Conservation (phyloP, 2,329 filamentous ascomycete species). For the Grosmannia clavigera region DNA sequence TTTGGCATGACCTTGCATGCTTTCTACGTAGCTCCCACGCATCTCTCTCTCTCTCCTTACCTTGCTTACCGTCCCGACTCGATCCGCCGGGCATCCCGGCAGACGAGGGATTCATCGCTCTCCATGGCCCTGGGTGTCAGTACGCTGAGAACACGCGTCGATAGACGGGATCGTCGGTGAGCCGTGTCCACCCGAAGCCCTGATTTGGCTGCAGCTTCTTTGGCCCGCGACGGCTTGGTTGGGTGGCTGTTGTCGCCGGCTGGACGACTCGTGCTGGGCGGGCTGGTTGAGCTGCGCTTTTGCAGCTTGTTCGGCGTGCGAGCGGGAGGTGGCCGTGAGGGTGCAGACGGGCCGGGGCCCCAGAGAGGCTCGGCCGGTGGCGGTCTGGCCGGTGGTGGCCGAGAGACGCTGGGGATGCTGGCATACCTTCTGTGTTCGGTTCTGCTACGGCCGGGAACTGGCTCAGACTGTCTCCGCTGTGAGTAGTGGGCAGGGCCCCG, state of each 20-base stretch:
- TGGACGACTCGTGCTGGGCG: background rate
- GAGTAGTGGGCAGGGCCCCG: too few relatives aligned
- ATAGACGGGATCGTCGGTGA: background rate
- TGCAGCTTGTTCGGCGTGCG: background rate
- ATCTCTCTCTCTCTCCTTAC: too few relatives aligned
- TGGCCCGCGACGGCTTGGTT: background rate
- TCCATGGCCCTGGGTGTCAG: background rate
- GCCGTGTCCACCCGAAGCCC: background rate
- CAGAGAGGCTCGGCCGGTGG: background rate
- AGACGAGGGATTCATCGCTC: constrained; percentile 7
- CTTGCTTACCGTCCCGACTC: background rate
- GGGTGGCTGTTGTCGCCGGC: background rate
- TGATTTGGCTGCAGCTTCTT: background rate
- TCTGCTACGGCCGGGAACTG: too few relatives aligned
- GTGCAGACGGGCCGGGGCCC: too few relatives aligned
- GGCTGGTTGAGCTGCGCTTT: background rate
- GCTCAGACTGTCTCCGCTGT: too few relatives aligned
- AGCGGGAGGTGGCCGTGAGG: background rate
- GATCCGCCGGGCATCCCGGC: constrained; percentile 2
- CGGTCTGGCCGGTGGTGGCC: background rate
- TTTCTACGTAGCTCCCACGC: too few relatives aligned
- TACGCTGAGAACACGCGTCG: background rate
- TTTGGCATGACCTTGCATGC: too few relatives aligned
- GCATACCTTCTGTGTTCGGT: background rate
- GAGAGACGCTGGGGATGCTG: background rate